A percentile compares a stretch with the other conserved stretches of the same genome.
These are phyloP conservation scores for Angophora floribunda DNA, from an alignment of 345 rosid species.

Conservation along the genomic window DNA sequence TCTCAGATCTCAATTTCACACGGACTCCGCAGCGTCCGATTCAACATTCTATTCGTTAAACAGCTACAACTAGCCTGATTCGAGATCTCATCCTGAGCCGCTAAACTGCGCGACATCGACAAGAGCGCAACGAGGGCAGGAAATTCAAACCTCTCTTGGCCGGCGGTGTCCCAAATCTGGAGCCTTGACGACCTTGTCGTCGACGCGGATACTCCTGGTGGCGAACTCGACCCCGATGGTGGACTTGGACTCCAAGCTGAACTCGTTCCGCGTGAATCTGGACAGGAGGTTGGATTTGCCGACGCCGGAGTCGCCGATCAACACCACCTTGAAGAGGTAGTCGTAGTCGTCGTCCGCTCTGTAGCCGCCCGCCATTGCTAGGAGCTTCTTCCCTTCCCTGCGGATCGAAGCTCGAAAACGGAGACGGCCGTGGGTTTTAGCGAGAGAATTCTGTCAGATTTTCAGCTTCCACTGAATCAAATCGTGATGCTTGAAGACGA, in stretches of 20 bases:
- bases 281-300: slow-evolving; percentile 75
- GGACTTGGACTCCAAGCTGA: slow-evolving; percentile 79
- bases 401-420: background rate
- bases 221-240: slow-evolving; percentile 88
- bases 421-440: background rate
- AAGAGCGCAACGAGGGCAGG: background rate
- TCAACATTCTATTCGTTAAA: background rate
- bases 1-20: background rate
- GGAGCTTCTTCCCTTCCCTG: background rate
- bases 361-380: slow-evolving; percentile 42
- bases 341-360: slow-evolving; percentile 87
- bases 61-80: background rate
- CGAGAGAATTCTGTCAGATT: background rate
- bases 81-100: background rate
- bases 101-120: background rate
- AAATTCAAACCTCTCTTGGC: slow-evolving; percentile 54
- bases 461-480: background rate
- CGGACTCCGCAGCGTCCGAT: background rate
- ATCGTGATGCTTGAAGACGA: background rate
- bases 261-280: slow-evolving; percentile 70
- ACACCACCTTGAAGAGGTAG: slow-evolving; percentile 63
- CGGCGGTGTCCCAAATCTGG: slow-evolving; percentile 92
- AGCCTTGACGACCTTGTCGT: slow-evolving; percentile 75
- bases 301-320: slow-evolving; percentile 81
- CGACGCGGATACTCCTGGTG: slow-evolving; percentile 66